Conservation (phyloP, 352 stramenopile species). For the Elongisporangium anandrum region DNA sequence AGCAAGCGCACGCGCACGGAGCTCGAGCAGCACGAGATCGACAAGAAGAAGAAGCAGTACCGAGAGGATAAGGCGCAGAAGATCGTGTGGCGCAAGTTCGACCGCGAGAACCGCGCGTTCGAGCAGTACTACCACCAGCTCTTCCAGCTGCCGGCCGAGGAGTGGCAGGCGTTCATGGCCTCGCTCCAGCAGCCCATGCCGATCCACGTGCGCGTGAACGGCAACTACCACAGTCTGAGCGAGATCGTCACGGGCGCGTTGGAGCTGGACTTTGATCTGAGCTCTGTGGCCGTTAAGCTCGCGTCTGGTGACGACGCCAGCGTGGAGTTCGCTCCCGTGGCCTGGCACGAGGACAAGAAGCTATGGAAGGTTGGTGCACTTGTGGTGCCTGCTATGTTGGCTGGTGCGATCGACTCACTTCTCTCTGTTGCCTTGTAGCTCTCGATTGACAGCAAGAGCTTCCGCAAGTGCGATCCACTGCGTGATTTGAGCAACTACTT, state of each 20-base stretch:
- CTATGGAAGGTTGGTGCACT: constrained; percentile 59
- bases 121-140: constrained; percentile 83
- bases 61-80: constrained; percentile 73
- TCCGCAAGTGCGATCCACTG: constrained; percentile 87
- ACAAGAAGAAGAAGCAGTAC: constrained; percentile 53
- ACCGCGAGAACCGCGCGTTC: constrained; percentile 76
- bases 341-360: constrained; percentile 59
- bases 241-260: constrained; percentile 74
- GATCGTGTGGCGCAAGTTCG: constrained; percentile 87
- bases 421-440: constrained; percentile 13
- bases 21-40: constrained; percentile 45
- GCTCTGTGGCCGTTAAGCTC: constrained; percentile 44
- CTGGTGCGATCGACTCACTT: neutral
- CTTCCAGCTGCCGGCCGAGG: constrained; percentile 48
- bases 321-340: constrained; percentile 54
- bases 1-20: constrained; percentile 54
- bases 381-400: neutral
- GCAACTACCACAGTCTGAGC: constrained; percentile 72
- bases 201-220: constrained; percentile 87
- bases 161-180: constrained; percentile 84
- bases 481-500: constrained; percentile 91
- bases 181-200: constrained; percentile 71
- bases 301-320: constrained; percentile 49
- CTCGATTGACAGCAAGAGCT: constrained; percentile 63
- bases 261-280: constrained; percentile 69